Evolutionary conservation across 441 rosid species (phyloP), one percentile per base, ranked within the genome.

Genomic region (Corymbia calophylla): DNA sequence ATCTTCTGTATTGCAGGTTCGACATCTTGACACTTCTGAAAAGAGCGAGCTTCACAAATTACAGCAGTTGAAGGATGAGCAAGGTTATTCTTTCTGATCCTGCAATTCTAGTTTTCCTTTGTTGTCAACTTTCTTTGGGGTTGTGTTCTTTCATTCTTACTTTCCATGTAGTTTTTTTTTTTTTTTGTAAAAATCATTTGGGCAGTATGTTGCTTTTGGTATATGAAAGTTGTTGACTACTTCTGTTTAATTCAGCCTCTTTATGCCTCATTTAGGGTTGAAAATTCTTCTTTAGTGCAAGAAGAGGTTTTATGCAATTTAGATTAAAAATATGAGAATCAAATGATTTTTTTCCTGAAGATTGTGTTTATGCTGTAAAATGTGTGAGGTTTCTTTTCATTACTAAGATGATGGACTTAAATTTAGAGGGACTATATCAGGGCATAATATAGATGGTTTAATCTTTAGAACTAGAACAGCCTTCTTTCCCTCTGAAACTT

Each of bases 1-100:
- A 15, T 84, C 31, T 5, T 90, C 55, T 66, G 58, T 84, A 55
- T 88, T 92, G 91, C 93, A 98, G 99, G 99, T 98, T 91, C 97
- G 98, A 73, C 99, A 98, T 94, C 97, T 98, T 87, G 99, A 98
- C 93, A 97, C 99, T 66, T 97, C 99, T 81, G 99, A 98, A 93
- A 98, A 98, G 96, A 98, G 99, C 70, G 99, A 98, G 91, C 97
- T 98, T 90, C 97, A 98, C 95, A 98, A 97, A 93, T 93, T 98
- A 90, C 99, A 98, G 87, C 99, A 96, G 90, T 93, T 97, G 95
- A 98, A 98, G 94, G 99, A 98, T 94, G 99, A 98, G 91, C 99
- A 98, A 97, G 99, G 99, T 97, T 73, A 82, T 90, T 31, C 53
- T 87, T 81, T 54, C 35, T 68, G 54, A 14, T 55, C 84, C 64